Base-by-base conservation (phyloP, 768 basidiomycete genomes). In the Pleurotus salmoneostramineus region DNA sequence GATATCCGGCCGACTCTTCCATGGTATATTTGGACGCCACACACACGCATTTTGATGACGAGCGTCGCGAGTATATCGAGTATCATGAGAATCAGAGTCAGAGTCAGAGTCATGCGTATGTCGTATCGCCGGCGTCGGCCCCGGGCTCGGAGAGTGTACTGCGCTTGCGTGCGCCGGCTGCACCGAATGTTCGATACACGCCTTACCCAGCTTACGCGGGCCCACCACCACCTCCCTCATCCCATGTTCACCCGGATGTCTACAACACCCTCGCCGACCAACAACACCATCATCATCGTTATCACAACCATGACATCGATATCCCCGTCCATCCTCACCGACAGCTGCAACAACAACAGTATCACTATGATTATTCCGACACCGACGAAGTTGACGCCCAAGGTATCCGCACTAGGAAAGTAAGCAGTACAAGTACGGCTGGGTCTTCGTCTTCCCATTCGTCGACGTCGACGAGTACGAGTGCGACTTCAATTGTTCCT, bases 401-500 rank as follows among this genome's bases (percentile, higher is more conserved):
- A 5, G 33, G 31, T 34, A 56, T 56, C 43, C 58, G 59, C 17
- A 57, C 61, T 31, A 40, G 59, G 27, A 60, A 56, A 34, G 46
- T 51, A 8, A 56, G 59, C 31, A 56, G 59, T 40, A 50, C n/a
- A n/a, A n/a, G 54, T 27, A 59, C 58, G 5, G 58, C 52, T 32
- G 56, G 34, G 40, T 60, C 59, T n/a, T 48, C 58, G 3, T 56
- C 61, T 15, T 62, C 61, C 15, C n/a, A n/a, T n/a, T 42, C 55
- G 3, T 56, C 61, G 1, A 57, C 61, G 11, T 56, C 61, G 36
- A 42, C 37, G 8, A n/a, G n/a, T 34, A 71, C 31, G 61, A 69
- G 54, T 65, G 64, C 58, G 72, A 73, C 1, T 71, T 71, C 47
- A 60, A 66, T 61, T 60, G n/a, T 65, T 56, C 69, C 72, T 51